Base-by-base conservation (phyloP, 768 basidiomycete species). In the Auricularia sp. region DNA sequence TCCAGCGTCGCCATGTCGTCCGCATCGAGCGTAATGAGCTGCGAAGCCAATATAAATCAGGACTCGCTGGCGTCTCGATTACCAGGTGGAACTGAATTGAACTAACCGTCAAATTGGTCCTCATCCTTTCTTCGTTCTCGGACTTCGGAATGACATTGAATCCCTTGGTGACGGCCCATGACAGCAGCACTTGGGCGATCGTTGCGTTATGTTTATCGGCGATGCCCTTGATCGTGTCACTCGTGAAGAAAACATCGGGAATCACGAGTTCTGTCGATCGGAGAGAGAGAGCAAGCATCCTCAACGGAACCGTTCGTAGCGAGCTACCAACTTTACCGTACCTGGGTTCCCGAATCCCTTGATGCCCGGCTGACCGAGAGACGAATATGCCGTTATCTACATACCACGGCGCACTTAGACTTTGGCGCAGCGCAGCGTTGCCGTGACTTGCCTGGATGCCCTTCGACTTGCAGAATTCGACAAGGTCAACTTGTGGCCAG, bases 351-450 rank as follows among this genome's bases (percentile, higher is more conserved):
- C 47, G 33, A 59, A 29, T 10, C 11, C 14, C 24, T 59, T 35
- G 7, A 14, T 14, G 13, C 56, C 56, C 11, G 56, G 56, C 24
- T 35, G 56, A 7, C 77, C 91, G 2, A 93, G 82, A 13, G 90
- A 88, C 1, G 88, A 92, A 77, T 91, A 93, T 5, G 89, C 88
- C 21, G 89, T 87, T 65, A 90, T 29, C 29, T 29, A 29, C 29
- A 29, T 29, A 29, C 29, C 29, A 29, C 29, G 2, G 29, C 29
- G 29, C 29, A 29, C 29, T 29, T 29, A 29, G 29, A 29, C 29
- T 29, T 29, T 29, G 2, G 29, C 29, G 29, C 29, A 29, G 29
- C 2, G 29, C 29, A 29, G 29, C 29, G 29, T 29, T 29, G 29
- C 29, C 29, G 29, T 2, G 29, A 29, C 29, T 29, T 29, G 29